Evolutionary conservation across 2,329 filamentous ascomycete genomes (phyloP), one percentile per base, ranked within the genome.

Genomic region (Hypoxylon sp.): DNA sequence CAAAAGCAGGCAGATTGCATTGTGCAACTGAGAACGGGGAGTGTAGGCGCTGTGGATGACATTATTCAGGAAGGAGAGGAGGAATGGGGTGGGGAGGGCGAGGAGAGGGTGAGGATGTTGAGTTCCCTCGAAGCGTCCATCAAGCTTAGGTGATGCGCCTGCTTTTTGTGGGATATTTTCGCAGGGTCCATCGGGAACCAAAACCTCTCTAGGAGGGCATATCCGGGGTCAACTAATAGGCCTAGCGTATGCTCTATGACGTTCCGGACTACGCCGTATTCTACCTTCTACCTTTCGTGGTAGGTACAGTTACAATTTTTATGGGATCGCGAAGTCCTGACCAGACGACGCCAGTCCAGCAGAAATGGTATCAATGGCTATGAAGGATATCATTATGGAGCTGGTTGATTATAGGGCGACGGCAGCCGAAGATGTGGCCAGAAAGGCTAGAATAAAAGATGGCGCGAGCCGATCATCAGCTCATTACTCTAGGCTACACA

Each of bases 21-120:
- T 4, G 88, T 93, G 1, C 80, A 83, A 72, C 75, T 93, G 57
- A 82, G 84, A 76, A 93, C 91, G 50, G 85, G 87, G 63, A 92
- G 86, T 55, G 82, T 91, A 14, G 84, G 83, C n/a, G 87, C 89
- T 2, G 84, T 93, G 48, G 91, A 94, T 75, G 91, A 93, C 77
- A 81, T 93, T 31, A 81, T 89, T 13, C 75, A 75, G 1, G 80
- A 80, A 19, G 81, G 78, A 0, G 82, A 78, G 0, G 80, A 79
- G 0, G 76, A 69, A 24, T 67, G 63, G 63, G 59, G 70, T 14
- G 69, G 57, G 14, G 71, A 63, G 19, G 74, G 74, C 42, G 74
- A 77, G 63, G 73, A 77, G 75, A 72, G 86, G 17, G 74, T 84
- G 14, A 80, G 86, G 69, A 84, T 82, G 76, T 71, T 88, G 61